These are phyloP conservation scores for Pisolithus sp. DNA, from an alignment of 768 basidiomycete species.

Conservation along the genomic window DNA sequence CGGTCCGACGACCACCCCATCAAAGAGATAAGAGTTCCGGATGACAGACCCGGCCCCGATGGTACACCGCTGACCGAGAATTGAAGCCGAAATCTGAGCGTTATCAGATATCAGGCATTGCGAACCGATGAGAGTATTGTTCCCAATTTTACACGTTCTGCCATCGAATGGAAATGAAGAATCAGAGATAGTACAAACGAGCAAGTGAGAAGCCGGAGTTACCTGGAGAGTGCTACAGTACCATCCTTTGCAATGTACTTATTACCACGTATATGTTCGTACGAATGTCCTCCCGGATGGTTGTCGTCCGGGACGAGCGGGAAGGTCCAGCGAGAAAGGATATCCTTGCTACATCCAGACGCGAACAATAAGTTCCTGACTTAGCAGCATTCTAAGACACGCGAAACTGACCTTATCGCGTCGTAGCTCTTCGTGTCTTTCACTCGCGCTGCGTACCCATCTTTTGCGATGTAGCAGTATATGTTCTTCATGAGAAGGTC, in stretches of 20 bases:
- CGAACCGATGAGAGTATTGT: conserved; percentile 82
- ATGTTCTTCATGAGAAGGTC: conserved; percentile 95
- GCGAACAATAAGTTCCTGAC: background rate
- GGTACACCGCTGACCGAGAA: conserved; percentile 68
- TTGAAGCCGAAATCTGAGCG: conserved; percentile 61
- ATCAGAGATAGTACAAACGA: background rate
- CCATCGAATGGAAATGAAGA: background rate
- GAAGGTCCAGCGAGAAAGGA: conserved; percentile 90
- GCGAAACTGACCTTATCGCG: conserved; percentile 59
- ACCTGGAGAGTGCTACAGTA: conserved; percentile 81
- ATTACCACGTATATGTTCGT: conserved; percentile 84
- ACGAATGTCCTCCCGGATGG: conserved; percentile 72
- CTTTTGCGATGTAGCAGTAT: conserved; percentile 80
- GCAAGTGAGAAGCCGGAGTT: conserved; percentile 1
- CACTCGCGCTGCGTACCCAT: conserved; percentile 89
- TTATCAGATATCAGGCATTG: conserved; percentile 60
- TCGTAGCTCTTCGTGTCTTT: conserved; percentile 91
- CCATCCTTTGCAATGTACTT: conserved; percentile 81
- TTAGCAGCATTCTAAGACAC: background rate
- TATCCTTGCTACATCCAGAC: conserved; percentile 65
- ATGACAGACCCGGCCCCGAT: conserved; percentile 70
- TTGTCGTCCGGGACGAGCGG: conserved; percentile 94
- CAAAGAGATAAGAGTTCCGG: conserved; percentile 76
- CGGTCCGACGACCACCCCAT: conserved; percentile 64
- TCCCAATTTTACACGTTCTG: conserved; percentile 78